Evolutionary conservation across 306 rosid genomes (phyloP), one percentile per base, ranked within the genome.

Genomic region (Ziziphus jujuba): DNA sequence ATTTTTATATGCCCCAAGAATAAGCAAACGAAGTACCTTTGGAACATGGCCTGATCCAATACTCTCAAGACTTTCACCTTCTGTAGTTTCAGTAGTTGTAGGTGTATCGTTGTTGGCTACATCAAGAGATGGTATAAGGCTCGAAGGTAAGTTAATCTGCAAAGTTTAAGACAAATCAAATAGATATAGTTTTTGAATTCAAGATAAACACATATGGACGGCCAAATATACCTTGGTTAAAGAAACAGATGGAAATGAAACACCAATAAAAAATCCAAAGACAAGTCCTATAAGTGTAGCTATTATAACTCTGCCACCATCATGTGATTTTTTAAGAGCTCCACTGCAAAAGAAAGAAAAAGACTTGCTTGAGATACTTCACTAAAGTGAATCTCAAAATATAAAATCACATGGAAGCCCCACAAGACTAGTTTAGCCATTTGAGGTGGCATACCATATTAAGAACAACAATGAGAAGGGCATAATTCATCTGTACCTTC

Each of bases 71-170:
- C 67, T 20, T 69, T 78, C 72, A 38, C 74, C 14, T 14, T n/a
- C 5, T 55, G 66, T 49, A 35, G 83, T 72, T 51, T 83, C 87
- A 60, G 50, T 40, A 15, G 4, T 38, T 48, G 61, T 85, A 51
- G 79, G 85, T 60, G 82, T 77, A 60, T 85, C 90, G 66, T 80
- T 63, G 64, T 71, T 69, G 73, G 88, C 84, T 71, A 83, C 81
- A 75, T 90, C 89, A 74, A 83, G 70, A 90, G 98, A 86, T 71
- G 80, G 53, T 69, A 77, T 66, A 66, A 85, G 58, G 80, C 84
- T 77, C 75, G 99, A 80, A 73, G 88, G 87, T 79, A 90, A 84
- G 79, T 80, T 80, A 83, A 87, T 75, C 99, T 95, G 97, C 81
- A 66, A 84, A 81, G 73, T 48, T 56, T 66, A 67, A 53, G 21